Percentiles rank a stretch among this genome's conserved stretches.
These are phyloP conservation scores for Rhytidiadelphus loreus DNA, from an alignment of 225 moss, liverwort and hornwort species.

Conservation along the genomic window DNA sequence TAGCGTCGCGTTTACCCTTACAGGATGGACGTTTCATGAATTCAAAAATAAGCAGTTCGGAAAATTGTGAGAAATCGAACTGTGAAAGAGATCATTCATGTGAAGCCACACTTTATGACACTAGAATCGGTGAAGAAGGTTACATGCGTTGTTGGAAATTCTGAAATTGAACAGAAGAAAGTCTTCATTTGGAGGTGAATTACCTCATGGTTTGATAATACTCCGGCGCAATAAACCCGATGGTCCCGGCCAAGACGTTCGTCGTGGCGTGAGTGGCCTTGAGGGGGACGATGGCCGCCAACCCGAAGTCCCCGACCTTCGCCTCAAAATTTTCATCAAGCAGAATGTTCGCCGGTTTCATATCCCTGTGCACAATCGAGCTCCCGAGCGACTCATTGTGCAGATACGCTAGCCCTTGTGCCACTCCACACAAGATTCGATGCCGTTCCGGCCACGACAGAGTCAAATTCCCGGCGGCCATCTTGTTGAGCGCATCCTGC, in stretches of 20 bases:
- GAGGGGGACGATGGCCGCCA: conserved; percentile 61
- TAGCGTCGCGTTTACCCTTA: background rate
- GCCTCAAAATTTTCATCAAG: conserved; percentile 48
- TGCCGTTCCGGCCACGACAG: conserved; percentile 76
- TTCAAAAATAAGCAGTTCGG: background rate
- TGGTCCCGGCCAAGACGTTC: conserved; percentile 45
- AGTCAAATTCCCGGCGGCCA: conserved; percentile 23
- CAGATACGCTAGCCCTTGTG: conserved; percentile 60
- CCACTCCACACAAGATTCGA: conserved; percentile 57
- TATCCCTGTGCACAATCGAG: conserved; percentile 66
- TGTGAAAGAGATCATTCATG: background rate
- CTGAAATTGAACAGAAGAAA: background rate
- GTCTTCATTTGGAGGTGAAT: background rate
- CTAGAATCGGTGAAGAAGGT: background rate
- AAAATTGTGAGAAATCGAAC: background rate
- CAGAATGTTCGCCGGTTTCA: conserved; percentile 76
- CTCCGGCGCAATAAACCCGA: conserved; percentile 85
- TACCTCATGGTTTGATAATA: conserved; percentile 59
- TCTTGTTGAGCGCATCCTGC: conserved; percentile 28
- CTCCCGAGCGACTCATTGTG: conserved; percentile 55
- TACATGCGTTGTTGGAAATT: background rate
- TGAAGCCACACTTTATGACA: background rate
- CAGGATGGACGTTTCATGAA: background rate
- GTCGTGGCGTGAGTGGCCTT: conserved; percentile 63
- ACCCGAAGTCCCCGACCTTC: conserved; percentile 74